Evolutionary conservation across 768 basidiomycete genomes (phyloP).

Genomic region (Glaciozyma antarctica): DNA sequence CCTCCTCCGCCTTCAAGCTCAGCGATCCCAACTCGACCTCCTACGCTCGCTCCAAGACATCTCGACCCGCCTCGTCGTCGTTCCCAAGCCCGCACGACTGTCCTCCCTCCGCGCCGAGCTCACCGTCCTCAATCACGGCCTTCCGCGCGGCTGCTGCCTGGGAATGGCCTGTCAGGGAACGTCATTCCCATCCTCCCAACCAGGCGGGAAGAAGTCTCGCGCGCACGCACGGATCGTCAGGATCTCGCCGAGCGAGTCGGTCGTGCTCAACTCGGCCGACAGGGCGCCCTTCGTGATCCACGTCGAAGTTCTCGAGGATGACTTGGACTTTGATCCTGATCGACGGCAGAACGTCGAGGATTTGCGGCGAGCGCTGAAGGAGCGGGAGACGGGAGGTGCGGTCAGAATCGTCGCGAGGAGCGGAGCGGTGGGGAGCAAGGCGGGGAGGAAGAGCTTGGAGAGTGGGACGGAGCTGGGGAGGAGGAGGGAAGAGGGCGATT

Average conservation of each 20-base stretch:
- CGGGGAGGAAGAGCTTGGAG: background rate
- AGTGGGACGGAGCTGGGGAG: background rate
- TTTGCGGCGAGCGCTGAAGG: constrained; percentile 47
- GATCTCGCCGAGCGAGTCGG: constrained; percentile 93
- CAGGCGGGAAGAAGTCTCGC: constrained; percentile 43
- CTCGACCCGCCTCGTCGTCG: constrained; percentile 77
- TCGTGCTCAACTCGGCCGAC: constrained; percentile 95
- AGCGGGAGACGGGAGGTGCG: constrained; percentile 35
- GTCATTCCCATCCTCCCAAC: constrained; percentile 22
- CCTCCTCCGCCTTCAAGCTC: constrained; percentile 30
- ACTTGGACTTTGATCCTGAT: constrained; percentile 82
- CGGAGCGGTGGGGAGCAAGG: background rate
- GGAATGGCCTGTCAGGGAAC: constrained; percentile 14
- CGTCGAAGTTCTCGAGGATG: constrained; percentile 78
- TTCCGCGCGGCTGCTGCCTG: constrained; percentile 77
- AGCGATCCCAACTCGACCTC: constrained; percentile 37
- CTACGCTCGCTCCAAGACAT: constrained; percentile 69
- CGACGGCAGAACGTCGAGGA: constrained; percentile 78
- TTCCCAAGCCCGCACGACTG: constrained; percentile 86
- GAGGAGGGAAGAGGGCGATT: background rate
- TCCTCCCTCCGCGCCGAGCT: constrained; percentile 94
- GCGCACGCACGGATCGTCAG: constrained; percentile 92
- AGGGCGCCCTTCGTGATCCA: constrained; percentile 85
- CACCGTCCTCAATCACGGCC: constrained; percentile 86
- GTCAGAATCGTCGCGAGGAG: background rate